Conservation (phyloP, 2,329 filamentous ascomycete genomes). For the Penicillium vulpinum region DNA sequence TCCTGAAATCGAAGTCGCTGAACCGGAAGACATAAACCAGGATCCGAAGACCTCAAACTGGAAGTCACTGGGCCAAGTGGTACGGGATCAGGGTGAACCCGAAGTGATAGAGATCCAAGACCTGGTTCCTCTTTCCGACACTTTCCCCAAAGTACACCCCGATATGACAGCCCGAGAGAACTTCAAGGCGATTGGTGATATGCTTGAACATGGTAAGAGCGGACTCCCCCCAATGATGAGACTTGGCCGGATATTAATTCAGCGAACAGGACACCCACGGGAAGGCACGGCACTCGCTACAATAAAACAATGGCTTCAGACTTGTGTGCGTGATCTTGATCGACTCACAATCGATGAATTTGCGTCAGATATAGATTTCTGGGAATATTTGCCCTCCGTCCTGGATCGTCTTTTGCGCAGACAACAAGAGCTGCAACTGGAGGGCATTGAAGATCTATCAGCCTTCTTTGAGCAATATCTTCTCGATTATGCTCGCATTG, state of each 20-base stretch:
- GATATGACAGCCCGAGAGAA: slow-evolving; percentile 33
- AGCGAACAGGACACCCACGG: slow-evolving; percentile 31
- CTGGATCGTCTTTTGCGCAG: slow-evolving; percentile 44
- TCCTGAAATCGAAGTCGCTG: slow-evolving; percentile 52
- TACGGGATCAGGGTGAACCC: slow-evolving; percentile 32
- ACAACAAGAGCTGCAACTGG: slow-evolving; percentile 32
- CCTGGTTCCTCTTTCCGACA: slow-evolving; percentile 33
- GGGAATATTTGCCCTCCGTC: slow-evolving; percentile 45
- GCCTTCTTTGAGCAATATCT: slow-evolving; percentile 45
- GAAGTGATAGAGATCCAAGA: slow-evolving; percentile 41
- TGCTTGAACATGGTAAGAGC: slow-evolving; percentile 41
- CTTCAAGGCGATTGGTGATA: slow-evolving; percentile 32
- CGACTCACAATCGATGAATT: slow-evolving; percentile 37
- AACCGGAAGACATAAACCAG: slow-evolving; percentile 52
- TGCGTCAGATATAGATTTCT: slow-evolving; percentile 46
- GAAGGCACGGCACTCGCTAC: slow-evolving; percentile 35
- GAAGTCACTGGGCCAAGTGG: slow-evolving; percentile 39
- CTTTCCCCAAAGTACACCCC: slow-evolving; percentile 39
- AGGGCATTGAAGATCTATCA: slow-evolving; percentile 33
- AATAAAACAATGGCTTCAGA: slow-evolving; percentile 46
- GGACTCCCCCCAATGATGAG: neutral
- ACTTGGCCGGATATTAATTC: slow-evolving; percentile 2
- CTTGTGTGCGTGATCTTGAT: slow-evolving; percentile 37
- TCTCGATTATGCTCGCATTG: slow-evolving; percentile 40
- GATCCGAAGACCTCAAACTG: slow-evolving; percentile 48